Evolutionary conservation across 169 alveolate species (phyloP), one percentile per base, ranked within the genome.

Genomic region (Eimeria nieschulzi): DNA sequence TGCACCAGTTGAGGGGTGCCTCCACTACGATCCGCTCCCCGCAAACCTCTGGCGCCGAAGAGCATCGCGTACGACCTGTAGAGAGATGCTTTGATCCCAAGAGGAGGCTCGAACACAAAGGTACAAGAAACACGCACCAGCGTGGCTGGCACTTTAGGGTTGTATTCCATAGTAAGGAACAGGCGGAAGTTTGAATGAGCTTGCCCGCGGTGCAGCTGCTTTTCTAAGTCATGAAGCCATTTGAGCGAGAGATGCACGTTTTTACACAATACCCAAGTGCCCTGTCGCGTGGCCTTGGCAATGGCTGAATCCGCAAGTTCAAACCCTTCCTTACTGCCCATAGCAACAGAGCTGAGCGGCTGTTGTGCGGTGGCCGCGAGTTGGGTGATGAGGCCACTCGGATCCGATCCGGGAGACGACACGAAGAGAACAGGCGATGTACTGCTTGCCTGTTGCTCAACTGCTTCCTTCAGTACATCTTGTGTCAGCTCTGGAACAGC

Each of bases 371-470:
- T 97, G 91, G 96, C 97, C 7, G 99, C 98, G 75, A 98, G 94
- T 68, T 87, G 92, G 61, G 92, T 79, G 46, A 94, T 91, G 82
- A 97, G 97, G 64, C 96, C 96, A 46, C 99, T 96, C 17, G 99
- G 99, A 93, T 99, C 99, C 94, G 97, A 98, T n/a, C 99, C 99
- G 5, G 99, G 99, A 39, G 99, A 97, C 71, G 99, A 96, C 80
- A 98, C 98, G 91, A 98, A 93, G 10, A 98, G 95, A 21, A 97
- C 94, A 26, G 99, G 99, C 6, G 97, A 95, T 83, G 97, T 95
- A 59, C 98, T 97, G 85, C 94, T 93, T 25, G 98, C 95, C 94
- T 98, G 98, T 75, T 96, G 95, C 75, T 97, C 96, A 8, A 97
- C 98, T 51, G 96, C 96, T 53, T 94, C 96, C 63, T 94, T 96